Conservation (phyloP, 495 filamentous ascomycete genomes). For the Talaromyces thailandensis region DNA sequence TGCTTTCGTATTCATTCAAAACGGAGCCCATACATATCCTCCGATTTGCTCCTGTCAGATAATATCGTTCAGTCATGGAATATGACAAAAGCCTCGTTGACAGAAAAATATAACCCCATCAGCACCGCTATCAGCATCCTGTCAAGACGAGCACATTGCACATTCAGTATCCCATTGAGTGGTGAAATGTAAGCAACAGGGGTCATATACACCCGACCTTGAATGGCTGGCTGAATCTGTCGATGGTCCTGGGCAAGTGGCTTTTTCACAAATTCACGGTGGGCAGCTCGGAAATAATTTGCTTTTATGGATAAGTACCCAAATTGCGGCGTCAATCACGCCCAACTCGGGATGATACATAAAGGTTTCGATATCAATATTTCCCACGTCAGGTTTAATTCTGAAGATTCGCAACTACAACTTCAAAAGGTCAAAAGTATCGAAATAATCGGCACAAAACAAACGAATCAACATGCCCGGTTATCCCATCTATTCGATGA, state of each 20-base stretch:
- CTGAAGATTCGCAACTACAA: background rate
- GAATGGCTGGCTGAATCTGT: background rate
- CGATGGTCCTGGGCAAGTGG: background rate
- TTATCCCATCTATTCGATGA: background rate
- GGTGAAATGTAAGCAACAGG: background rate
- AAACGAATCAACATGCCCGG: slow-evolving; percentile 6
- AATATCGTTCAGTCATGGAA: background rate
- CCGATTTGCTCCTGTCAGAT: background rate
- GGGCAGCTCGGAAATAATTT: slow-evolving; percentile 2
- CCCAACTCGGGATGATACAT: background rate
- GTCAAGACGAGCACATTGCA: no score
- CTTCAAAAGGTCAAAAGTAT: background rate
- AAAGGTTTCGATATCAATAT: background rate
- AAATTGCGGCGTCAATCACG: background rate
- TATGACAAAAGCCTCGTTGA: background rate
- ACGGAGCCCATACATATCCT: background rate
- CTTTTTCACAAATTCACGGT: background rate
- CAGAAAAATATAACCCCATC: background rate
- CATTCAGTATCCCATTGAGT: background rate
- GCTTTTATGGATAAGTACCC: background rate
- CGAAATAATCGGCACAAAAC: background rate
- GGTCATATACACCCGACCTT: background rate
- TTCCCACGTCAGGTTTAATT: background rate
- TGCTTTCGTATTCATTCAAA: background rate
- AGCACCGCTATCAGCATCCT: background rate